Evolutionary conservation across 2,329 filamentous ascomycete genomes (phyloP), one percentile per base, ranked within the genome.

Genomic region (Saccharata proteae): DNA sequence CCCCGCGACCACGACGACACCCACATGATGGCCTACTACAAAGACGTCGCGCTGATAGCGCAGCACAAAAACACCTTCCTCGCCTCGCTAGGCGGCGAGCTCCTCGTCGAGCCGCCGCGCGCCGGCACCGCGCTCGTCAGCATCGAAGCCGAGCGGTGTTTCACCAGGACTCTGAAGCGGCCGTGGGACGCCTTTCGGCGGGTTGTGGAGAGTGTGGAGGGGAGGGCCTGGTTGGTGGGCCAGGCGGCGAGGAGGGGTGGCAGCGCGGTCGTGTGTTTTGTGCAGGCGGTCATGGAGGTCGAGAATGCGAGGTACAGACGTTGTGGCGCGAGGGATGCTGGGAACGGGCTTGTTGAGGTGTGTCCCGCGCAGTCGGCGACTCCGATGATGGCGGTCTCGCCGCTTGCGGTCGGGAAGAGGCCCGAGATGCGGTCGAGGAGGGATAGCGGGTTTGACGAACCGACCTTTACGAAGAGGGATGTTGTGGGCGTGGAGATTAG

Each of bases 21-120:
- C 5, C 33, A 29, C 33, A 17, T 30, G 24, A 35, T 29, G 4
- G 33, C 33, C 17, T 35, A 27, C 17, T 35, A 35, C 28, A 35
- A 35, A 17, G 33, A 35, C 22, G 22, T 35, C 14, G 33, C 33
- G 23, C 15, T 29, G 14, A 26, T 35, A 17, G 30, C 33, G n/a
- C 32, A 20, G 26, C 13, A 18, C 4, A 30, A 22, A n/a, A 29
- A 29, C 28, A 35, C 30, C 28, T 35, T 35, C 29, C 18, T 18
- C 17, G 22, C 23, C 28, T 35, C 33, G 5, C 33, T 31, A 8
- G 33, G 33, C 28, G 33, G 33, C 18, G 33, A 30, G 23, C 23
- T 30, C 11, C 33, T 35, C 7, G 22, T 35, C 14, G 18, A 20
- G 22, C 17, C 15, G 13, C 33, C 33, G 11, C 33, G 33, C 24